Conservation (phyloP, 1,284 basidiomycete genomes). For the Papiliotrema laurentii region DNA sequence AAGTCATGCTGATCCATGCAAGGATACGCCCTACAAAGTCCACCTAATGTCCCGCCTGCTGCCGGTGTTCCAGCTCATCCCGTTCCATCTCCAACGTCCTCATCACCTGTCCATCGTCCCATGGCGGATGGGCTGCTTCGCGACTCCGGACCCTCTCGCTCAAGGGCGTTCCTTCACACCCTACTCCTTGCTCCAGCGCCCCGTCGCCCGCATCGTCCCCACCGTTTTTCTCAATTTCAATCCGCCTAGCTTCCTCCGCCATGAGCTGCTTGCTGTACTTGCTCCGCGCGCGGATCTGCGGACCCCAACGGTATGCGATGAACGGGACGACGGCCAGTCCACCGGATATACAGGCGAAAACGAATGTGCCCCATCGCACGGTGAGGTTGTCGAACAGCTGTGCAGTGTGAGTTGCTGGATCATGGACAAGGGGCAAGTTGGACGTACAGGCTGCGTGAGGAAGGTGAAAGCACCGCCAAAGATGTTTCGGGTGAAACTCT, state of each 20-base stretch:
- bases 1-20: no score
- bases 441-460: conserved; percentile 14
- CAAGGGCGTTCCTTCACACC: not conserved
- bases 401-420: conserved; percentile 1
- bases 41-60: no score
- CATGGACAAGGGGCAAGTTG: not conserved
- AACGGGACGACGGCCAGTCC: conserved; percentile 38
- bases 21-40: no score
- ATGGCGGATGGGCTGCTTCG: no score
- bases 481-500: conserved; percentile 27
- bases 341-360: conserved; percentile 16
- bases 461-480: conserved; percentile 22
- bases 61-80: no score
- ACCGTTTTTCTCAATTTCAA: conserved; percentile 23
- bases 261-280: conserved; percentile 37
- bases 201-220: conserved; percentile 3
- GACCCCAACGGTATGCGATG: conserved; percentile 36
- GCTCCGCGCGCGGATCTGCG: conserved; percentile 31
- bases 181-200: not conserved
- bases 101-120: no score
- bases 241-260: conserved; percentile 33
- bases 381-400: conserved; percentile 23
- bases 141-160: not conserved
- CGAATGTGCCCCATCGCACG: conserved; percentile 18
- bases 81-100: no score